Evolutionary conservation across 2,329 filamentous ascomycete genomes (phyloP), one percentile per base, ranked within the genome.

Genomic region (Aspergillus sp.): DNA sequence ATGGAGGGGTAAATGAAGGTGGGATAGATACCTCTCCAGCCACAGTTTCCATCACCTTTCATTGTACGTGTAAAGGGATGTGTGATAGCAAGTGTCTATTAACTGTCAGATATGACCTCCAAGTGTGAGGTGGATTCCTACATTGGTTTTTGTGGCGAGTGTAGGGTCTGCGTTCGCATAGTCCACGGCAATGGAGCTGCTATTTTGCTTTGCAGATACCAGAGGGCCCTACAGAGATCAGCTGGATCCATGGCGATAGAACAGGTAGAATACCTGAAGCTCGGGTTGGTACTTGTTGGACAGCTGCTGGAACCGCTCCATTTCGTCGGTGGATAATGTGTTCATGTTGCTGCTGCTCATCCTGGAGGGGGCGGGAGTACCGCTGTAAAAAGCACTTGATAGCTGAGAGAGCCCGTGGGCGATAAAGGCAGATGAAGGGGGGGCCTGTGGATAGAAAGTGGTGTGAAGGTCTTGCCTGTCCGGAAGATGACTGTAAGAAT

Each of bases 41-140:
- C 93, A 69, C 93, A 97, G 64, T 95, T 94, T 46, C 93, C 93
- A 70, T 97, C 91, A 42, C 93, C 91, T 67, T 86, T 84, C 64
- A 95, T 82, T 8, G 85, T 85, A 43, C 93, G 88, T 62, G 91
- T 95, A 63, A 90, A 84, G 13, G 88, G 87, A 66, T 95, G 95
- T 44, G 85, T 88, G 57, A 84, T 77, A 6, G 90, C 86, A 43
- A 98, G 77, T 13, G 83, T 78, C 90, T 95, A 55, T 19, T 19
- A 19, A 19, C 19, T 19, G 19, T 19, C 19, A 19, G 19, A 19
- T 19, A 19, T 19, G 44, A 33, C 12, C 38, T 19, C 19, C 19
- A 19, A 19, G 19, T 19, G 19, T 19, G 19, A 19, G 19, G 19
- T 19, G 19, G 19, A 19, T 32, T 44, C 53, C 42, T 73, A 95